Evolutionary conservation across 176 grass and related monocot genomes (phyloP).

Genomic region (Oryza nivara): DNA sequence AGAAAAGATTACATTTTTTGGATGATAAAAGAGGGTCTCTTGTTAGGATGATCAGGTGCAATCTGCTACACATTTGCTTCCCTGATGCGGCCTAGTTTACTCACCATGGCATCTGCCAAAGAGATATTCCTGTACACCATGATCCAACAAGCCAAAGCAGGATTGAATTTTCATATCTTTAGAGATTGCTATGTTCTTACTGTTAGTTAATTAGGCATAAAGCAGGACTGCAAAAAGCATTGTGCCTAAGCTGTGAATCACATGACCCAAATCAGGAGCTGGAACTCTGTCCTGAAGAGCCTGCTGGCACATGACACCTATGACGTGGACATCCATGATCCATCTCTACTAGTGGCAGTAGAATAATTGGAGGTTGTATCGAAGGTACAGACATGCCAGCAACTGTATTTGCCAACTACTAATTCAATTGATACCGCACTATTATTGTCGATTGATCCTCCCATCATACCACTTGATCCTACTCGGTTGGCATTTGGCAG

Average conservation of each 20-base stretch:
- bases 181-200: background rate
- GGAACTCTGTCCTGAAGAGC: slow-evolving; percentile 21
- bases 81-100: background rate
- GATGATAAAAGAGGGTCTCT: background rate
- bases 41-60: slow-evolving; percentile 16
- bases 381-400: slow-evolving; percentile 40
- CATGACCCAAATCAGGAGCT: slow-evolving; percentile 35
- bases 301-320: slow-evolving; percentile 16
- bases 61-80: slow-evolving; percentile 25
- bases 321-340: slow-evolving; percentile 16
- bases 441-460: slow-evolving; percentile 4
- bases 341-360: slow-evolving; percentile 31
- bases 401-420: slow-evolving; percentile 31
- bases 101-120: slow-evolving; percentile 4
- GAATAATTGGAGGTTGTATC: slow-evolving; percentile 21
- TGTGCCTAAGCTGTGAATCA: slow-evolving; percentile 35
- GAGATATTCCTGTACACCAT: background rate
- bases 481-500: slow-evolving; percentile 34
- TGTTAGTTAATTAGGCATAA: slow-evolving; percentile 35
- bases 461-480: slow-evolving; percentile 20
- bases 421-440: slow-evolving; percentile 12
- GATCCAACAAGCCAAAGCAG: background rate
- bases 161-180: background rate
- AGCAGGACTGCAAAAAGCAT: slow-evolving; percentile 22
- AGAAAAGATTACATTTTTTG: background rate